Evolutionary conservation across 345 rosid species (phyloP).

Genomic region (Ceriops zippeliana): DNA sequence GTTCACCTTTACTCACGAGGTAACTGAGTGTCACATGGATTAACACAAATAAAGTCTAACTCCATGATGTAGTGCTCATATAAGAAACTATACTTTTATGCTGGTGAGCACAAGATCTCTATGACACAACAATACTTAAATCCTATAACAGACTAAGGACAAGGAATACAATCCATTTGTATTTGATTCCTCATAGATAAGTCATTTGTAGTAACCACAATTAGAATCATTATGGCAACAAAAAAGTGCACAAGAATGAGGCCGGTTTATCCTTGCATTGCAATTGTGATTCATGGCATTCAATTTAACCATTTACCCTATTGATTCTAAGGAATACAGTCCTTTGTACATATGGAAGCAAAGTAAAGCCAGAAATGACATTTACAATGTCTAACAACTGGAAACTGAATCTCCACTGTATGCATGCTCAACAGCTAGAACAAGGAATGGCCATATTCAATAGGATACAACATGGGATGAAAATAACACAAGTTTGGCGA

Average conservation of each 20-base stretch:
- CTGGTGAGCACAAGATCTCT: not conserved
- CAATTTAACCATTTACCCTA: not conserved
- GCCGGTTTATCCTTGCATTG: not conserved
- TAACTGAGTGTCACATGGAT: too few species aligned
- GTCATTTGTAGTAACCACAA: too few species aligned
- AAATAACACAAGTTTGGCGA: not conserved
- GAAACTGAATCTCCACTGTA: not conserved
- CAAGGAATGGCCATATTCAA: not conserved
- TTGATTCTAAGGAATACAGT: not conserved
- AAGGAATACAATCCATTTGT: not conserved
- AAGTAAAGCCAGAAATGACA: not conserved
- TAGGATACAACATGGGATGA: not conserved
- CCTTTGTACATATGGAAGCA: not conserved
- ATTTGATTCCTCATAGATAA: too few species aligned
- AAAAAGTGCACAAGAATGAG: not conserved
- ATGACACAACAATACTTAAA: not conserved
- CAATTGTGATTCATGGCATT: not conserved
- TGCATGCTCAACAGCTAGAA: not conserved
- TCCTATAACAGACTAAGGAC: not conserved
- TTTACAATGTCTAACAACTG: not conserved
- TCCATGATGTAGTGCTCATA: too few species aligned
- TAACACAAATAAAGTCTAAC: too few species aligned
- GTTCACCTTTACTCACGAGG: too few species aligned
- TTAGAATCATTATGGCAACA: too few species aligned
- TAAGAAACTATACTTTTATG: too few species aligned